Evolutionary conservation across 2,329 filamentous ascomycete genomes (phyloP).

Genomic region (Diaporthe aspalathi): DNA sequence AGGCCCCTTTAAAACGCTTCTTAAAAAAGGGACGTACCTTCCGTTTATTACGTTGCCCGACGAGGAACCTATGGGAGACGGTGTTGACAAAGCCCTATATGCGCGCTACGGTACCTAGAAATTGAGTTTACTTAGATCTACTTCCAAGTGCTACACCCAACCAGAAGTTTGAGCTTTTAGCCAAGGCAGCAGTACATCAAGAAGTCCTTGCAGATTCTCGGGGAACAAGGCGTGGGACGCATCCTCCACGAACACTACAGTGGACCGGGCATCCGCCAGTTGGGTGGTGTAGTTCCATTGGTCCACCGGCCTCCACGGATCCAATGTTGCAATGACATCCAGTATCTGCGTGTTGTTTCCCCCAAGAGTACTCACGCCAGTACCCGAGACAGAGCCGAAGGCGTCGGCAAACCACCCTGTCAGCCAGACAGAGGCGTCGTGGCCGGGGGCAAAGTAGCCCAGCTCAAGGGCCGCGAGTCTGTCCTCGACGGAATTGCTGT

Average conservation of each 20-base stretch:
- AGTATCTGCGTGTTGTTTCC: constrained; percentile 3
- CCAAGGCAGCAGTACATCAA: constrained; percentile 3
- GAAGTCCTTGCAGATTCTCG: constrained; percentile 1
- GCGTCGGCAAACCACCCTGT: neutral
- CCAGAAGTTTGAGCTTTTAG: neutral
- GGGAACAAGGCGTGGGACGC: constrained; percentile 11
- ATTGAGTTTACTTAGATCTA: too few relatives aligned
- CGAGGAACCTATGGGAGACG: too few relatives aligned
- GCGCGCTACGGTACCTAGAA: too few relatives aligned
- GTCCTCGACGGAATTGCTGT: neutral
- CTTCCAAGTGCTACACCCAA: neutral
- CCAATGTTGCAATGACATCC: constrained; percentile 9
- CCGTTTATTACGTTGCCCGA: too few relatives aligned
- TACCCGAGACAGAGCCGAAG: neutral
- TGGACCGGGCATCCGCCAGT: neutral
- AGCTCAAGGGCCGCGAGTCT: constrained; percentile 12
- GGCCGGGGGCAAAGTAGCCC: neutral
- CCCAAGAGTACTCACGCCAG: neutral
- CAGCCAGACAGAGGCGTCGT: constrained; percentile 2
- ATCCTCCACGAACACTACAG: constrained; percentile 9
- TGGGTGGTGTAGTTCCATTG: constrained; percentile 3
- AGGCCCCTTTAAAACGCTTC: too few relatives aligned
- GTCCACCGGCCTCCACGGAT: neutral
- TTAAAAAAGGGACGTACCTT: too few relatives aligned
- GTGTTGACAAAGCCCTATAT: too few relatives aligned